Conservation (phyloP, 208 protist genomes). For the Wallacemonas sp. region DNA sequence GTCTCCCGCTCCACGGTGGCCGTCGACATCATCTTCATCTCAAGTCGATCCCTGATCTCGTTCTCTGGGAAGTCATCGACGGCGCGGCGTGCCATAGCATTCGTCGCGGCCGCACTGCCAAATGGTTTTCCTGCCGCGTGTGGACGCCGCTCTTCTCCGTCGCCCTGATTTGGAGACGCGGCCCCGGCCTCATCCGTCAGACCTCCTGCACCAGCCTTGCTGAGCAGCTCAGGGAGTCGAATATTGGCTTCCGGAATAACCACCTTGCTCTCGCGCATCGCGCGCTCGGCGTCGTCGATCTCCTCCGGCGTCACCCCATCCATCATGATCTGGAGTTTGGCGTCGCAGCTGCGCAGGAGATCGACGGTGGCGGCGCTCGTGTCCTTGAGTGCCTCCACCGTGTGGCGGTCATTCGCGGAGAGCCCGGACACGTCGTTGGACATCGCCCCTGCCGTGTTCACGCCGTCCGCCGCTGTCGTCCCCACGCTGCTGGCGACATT, state of each 20-base stretch:
- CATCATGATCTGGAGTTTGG: slow-evolving; percentile 65
- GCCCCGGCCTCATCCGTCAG: background rate
- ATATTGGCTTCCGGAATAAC: slow-evolving; percentile 47
- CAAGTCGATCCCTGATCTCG: slow-evolving; percentile 81
- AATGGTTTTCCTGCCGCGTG: slow-evolving; percentile 13
- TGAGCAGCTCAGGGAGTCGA: slow-evolving; percentile 43
- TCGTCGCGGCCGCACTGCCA: background rate
- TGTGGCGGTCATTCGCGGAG: slow-evolving; percentile 6
- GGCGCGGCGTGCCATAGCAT: background rate
- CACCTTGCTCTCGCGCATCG: slow-evolving; percentile 20
- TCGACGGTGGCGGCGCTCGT: slow-evolving; percentile 27
- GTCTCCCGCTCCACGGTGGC: slow-evolving; percentile 84
- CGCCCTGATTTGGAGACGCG: slow-evolving; percentile 1
- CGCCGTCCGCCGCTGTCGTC: background rate
- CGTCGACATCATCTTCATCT: slow-evolving; percentile 90
- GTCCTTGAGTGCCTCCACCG: slow-evolving; percentile 11
- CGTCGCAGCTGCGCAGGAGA: slow-evolving; percentile 54
- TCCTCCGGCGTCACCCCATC: slow-evolving; percentile 55
- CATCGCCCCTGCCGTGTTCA: slow-evolving; percentile 6
- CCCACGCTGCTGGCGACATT: background rate
- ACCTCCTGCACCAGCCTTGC: background rate
- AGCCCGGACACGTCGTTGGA: background rate
- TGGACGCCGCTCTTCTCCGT: slow-evolving; percentile 28
- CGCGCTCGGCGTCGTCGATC: slow-evolving; percentile 35
- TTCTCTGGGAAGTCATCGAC: slow-evolving; percentile 84